Base-by-base conservation (phyloP, 202 grass and related monocot species). In the Panicum virgatum region DNA sequence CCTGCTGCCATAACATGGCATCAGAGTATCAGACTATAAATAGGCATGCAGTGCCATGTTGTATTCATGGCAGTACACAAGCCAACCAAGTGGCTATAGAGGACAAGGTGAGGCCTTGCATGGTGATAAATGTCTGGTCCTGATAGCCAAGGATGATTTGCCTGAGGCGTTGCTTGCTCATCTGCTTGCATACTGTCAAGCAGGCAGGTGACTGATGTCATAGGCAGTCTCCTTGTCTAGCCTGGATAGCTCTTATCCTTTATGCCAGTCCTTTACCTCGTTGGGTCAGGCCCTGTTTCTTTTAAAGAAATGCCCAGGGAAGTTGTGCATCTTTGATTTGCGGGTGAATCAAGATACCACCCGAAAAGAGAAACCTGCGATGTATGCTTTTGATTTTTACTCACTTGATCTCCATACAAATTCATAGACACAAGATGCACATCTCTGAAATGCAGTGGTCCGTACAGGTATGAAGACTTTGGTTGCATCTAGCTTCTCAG, bases 181-280 rank as follows among this genome's bases (percentile, higher is more conserved):
- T 5, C 57, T 46, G 36, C 23, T 78, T 13, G 32, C 68, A 22
- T 19, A 53, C 53, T 47, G 19, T 40, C 10, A 29, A 14, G n/a
- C 53, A 51, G 63, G 63, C 48, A 26, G 29, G 58, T n/a, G 7
- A 23, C 53, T 52, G 20, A 71, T 70, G 16, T 73, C 72, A 88
- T 46, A 83, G 85, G 85, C 85, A 83, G 79, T 72, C 72, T 78
- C 74, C 85, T 62, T 87, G 79, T 72, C 79, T 87, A 87, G 75
- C 39, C 85, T 52, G 85, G 76, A 56, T 26, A 34, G 53, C 53
- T 83, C 79, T 78, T 83, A 69, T 82, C 69, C 11, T 45, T 38
- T 54, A 62, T 77, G 63, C 51, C 32, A 70, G 65, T 65, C 51
- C 1, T 80, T 27, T 60, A 53, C 37, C 77, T 70, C 77, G 5